A percentile compares a stretch with the other conserved stretches of the same genome.
These are phyloP conservation scores for Albophoma yamanashiensis DNA, from an alignment of 2,329 filamentous ascomycete genomes.

Conservation along the genomic window DNA sequence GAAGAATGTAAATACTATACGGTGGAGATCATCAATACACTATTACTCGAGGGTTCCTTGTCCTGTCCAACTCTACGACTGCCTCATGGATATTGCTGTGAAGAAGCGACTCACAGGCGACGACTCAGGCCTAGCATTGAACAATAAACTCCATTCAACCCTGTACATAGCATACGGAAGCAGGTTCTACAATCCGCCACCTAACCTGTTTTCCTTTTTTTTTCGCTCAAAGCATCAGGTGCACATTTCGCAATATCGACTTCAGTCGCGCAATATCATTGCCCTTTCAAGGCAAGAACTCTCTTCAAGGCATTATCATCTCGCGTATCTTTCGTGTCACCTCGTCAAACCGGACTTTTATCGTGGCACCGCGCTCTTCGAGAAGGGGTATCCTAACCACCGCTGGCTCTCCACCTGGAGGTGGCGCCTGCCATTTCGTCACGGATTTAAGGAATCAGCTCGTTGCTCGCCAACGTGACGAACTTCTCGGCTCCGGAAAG, in stretches of 20 bases:
- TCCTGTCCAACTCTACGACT: not conserved
- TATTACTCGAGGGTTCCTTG: not conserved
- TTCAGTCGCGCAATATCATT: not conserved
- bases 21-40: not conserved
- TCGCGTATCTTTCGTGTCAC: not conserved
- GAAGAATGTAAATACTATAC: not conserved
- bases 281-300: not conserved
- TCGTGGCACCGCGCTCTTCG: not conserved
- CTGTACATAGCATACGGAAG: not conserved
- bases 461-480: not conserved
- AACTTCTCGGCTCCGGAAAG: not conserved
- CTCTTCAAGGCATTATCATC: not conserved
- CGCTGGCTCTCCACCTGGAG: not conserved
- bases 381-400: constrained; percentile 1
- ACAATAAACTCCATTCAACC: not conserved
- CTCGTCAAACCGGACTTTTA: not conserved
- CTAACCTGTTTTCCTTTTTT: not conserved
- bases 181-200: not conserved
- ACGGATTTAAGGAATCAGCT: not conserved
- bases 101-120: too few species aligned
- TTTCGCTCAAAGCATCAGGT: not conserved
- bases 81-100: not conserved
- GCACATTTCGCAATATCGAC: not conserved
- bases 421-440: not conserved
- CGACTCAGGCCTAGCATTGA: not conserved